These are phyloP conservation scores for Penicillium crystallinum DNA, from an alignment of 495 filamentous ascomycete species.

Conservation along the genomic window DNA sequence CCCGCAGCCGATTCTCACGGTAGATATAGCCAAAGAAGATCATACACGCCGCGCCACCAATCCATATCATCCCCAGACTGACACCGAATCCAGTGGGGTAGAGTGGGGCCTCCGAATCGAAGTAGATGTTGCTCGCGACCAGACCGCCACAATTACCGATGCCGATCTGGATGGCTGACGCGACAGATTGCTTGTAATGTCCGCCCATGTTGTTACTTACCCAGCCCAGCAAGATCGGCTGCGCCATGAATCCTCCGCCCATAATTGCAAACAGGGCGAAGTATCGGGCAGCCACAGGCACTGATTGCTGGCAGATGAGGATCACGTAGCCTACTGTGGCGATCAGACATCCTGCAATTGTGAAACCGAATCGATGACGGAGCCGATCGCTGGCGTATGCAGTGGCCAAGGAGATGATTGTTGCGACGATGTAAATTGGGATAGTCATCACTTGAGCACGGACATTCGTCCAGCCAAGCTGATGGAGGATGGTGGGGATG, in stretches of 20 bases:
- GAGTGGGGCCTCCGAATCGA: conserved; percentile 40
- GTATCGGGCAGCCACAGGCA: conserved; percentile 41
- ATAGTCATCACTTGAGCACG: conserved; percentile 51
- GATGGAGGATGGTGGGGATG: conserved; percentile 51
- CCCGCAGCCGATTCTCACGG: conserved; percentile 52
- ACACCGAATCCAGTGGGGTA: conserved; percentile 49
- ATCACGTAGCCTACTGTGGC: conserved; percentile 47
- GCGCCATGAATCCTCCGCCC: conserved; percentile 41
- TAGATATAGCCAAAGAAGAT: conserved; percentile 41
- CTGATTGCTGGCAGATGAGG: conserved; percentile 37
- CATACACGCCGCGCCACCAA: conserved; percentile 39
- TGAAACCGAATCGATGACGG: conserved; percentile 48
- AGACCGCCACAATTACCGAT: conserved; percentile 52
- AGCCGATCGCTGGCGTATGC: conserved; percentile 46
- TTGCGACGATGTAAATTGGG: conserved; percentile 51
- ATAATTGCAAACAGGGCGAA: conserved; percentile 46
- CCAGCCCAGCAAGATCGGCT: conserved; percentile 49
- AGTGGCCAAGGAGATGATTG: conserved; percentile 38
- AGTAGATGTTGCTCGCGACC: conserved; percentile 50
- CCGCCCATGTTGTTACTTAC: conserved; percentile 51
- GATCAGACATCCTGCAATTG: conserved; percentile 41
- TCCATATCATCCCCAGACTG: conserved; percentile 44
- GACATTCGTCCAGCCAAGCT: conserved; percentile 49
- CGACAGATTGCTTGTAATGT: conserved; percentile 54
- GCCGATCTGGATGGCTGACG: conserved; percentile 46